Base-by-base conservation (phyloP, 345 rosid species). In the Linum trigynum region DNA sequence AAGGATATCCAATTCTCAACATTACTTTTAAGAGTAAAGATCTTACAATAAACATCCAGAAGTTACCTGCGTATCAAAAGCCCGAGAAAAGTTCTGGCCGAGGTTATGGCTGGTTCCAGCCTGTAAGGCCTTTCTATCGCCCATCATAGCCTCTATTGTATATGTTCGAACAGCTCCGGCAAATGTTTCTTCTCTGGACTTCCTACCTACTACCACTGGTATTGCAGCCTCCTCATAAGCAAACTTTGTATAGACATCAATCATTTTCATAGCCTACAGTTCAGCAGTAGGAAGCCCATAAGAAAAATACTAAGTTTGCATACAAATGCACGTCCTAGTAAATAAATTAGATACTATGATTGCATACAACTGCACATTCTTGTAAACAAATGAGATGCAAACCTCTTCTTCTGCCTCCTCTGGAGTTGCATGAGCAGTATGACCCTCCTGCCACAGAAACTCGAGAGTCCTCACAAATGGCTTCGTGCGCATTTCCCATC, bases 141-240 rank as follows among this genome's bases (percentile, higher is more conserved):
- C 98, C 97, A 92, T 92, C 97, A 92, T 90, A 78, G 95, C 98
- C 83, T 92, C 98, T 77, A 92, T 90, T 32, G 97, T 92, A 69
- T 86, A 88, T 15, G 96, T 92, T 78, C 73, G 81, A 65, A 74
- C 78, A 77, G 97, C 96, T 78, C 96, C 97, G 77, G 92, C 97
- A 83, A 92, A 90, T 38, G 92, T 90, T 76, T 88, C 97, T 67
- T 81, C 74, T 65, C 76, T 90, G 32, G 92, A 92, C 73, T 92
- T 92, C 79, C 95, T 76, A 77, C 98, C 97, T 64, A 87, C 70
- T 79, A 90, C 83, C 63, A 92, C 90, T 76, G 97, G 97, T 80
- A 92, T 86, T 59, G 96, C 94, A 79, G 98, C 82, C 73, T 88
- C 84, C 96, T 86, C 96, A 63, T 76, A 90, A 60, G 97, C 90